These are phyloP conservation scores for Chlorella sp. DNA, from an alignment of 139 green algal genomes.

Conservation along the genomic window DNA sequence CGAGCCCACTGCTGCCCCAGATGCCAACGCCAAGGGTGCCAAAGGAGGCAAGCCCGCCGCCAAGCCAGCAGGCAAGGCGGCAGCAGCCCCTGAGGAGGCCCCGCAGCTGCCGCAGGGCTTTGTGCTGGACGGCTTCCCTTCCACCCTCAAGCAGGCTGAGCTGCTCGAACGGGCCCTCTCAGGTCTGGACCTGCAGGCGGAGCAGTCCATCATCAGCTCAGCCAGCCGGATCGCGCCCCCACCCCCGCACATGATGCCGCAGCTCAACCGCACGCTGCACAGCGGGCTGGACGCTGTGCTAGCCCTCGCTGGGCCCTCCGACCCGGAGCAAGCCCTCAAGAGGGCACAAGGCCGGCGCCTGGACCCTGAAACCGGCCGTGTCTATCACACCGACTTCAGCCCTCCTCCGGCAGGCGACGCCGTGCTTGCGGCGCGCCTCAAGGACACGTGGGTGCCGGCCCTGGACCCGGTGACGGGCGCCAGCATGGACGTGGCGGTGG, in stretches of 20 bases:
- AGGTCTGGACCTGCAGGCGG: conserved; percentile 58
- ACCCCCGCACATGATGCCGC: conserved; percentile 30
- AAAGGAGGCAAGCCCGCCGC: not conserved
- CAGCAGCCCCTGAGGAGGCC: conserved; percentile 1
- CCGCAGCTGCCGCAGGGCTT: conserved; percentile 41
- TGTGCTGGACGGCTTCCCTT: conserved; percentile 69
- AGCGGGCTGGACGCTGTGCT: conserved; percentile 67
- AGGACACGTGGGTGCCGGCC: too few relatives aligned
- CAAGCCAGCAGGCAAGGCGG: not conserved
- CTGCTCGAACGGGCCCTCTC: conserved; percentile 70
- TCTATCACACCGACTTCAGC: conserved; percentile 73
- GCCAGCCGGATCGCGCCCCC: conserved; percentile 53
- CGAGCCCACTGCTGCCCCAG: too few relatives aligned
- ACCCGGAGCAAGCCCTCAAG: conserved; percentile 28
- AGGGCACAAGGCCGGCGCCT: conserved; percentile 36
- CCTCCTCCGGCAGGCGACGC: conserved; percentile 54
- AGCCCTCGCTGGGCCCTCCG: conserved; percentile 27
- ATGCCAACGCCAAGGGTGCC: not conserved
- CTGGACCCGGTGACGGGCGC: conserved; percentile 23
- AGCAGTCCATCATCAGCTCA: conserved; percentile 28
- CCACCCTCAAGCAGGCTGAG: conserved; percentile 41
- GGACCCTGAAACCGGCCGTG: conserved; percentile 41
- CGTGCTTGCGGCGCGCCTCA: conserved; percentile 49
- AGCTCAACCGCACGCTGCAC: conserved; percentile 24
- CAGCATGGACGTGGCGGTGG: conserved; percentile 38